phyloP scores from a whole-genome alignment of 306 rosid genomes.

The Ziziphus jujuba region DNA sequence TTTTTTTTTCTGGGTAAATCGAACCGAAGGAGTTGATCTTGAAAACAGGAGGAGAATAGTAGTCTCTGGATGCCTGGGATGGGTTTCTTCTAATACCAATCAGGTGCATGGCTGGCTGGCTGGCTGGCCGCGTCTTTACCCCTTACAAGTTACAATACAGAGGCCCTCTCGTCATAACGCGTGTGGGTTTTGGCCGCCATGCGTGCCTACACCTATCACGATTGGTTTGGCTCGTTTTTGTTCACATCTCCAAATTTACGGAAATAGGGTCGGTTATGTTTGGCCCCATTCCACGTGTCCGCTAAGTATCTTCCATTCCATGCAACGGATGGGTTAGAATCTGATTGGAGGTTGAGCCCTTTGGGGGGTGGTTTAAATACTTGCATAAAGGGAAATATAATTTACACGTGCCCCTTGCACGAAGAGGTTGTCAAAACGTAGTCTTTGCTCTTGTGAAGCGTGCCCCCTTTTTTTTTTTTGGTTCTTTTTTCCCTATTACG shows the following conservation, averaged over 20 bases:
- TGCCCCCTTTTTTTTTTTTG: no score
- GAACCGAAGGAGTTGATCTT: background rate
- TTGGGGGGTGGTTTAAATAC: constrained; percentile 6
- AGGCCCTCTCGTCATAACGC: constrained; percentile 29
- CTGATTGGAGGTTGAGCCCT: constrained; percentile 35
- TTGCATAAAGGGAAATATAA: background rate
- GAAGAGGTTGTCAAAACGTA: constrained; percentile 27
- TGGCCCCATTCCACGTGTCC: constrained; percentile 39
- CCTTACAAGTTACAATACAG: background rate
- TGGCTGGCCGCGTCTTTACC: background rate
- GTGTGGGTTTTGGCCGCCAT: constrained; percentile 56
- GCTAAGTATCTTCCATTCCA: background rate
- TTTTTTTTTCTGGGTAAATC: background rate
- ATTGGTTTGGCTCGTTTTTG: constrained; percentile 44
- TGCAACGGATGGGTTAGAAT: constrained; percentile 33
- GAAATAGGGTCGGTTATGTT: constrained; percentile 46
- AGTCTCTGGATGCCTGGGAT: background rate
- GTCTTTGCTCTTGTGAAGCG: constrained; percentile 1
- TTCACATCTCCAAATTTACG: constrained; percentile 4
- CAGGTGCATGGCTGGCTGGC: constrained; percentile 23
- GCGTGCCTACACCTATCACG: constrained; percentile 81
- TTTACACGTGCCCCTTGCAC: constrained; percentile 14
- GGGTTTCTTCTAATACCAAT: constrained; percentile 30
- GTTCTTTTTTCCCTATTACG: background rate
- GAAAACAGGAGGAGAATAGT: background rate